These are phyloP conservation scores for Ophiocordyceps australis DNA, from an alignment of 2,329 filamentous ascomycete species.

Conservation along the genomic window DNA sequence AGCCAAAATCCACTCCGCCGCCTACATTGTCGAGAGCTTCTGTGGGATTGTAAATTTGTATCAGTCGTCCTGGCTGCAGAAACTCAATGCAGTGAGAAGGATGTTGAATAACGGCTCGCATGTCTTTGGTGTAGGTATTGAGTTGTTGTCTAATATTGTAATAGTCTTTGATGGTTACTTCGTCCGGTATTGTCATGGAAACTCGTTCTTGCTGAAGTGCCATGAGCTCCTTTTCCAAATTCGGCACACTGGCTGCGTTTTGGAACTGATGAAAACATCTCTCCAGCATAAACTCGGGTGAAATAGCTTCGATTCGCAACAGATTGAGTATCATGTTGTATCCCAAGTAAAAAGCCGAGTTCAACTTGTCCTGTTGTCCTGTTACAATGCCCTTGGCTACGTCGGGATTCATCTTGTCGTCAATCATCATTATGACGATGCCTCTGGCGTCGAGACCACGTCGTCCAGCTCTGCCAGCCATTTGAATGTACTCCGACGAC, in stretches of 20 bases:
- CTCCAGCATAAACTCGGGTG: slow-evolving; percentile 97
- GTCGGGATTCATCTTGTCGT: slow-evolving; percentile 86
- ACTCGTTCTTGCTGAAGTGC: slow-evolving; percentile 60
- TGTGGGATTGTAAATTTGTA: slow-evolving; percentile 62
- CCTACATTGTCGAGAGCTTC: slow-evolving; percentile 20
- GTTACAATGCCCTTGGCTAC: slow-evolving; percentile 92
- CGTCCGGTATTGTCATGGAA: slow-evolving; percentile 63
- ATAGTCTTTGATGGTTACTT: slow-evolving; percentile 82
- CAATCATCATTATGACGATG: slow-evolving; percentile 99
- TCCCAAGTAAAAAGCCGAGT: slow-evolving; percentile 91
- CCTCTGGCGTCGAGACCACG: slow-evolving; percentile 93
- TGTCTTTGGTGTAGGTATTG: slow-evolving; percentile 68
- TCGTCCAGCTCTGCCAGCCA: slow-evolving; percentile 93
- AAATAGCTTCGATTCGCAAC: slow-evolving; percentile 96
- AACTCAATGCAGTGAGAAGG: slow-evolving; percentile 74
- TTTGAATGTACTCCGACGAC: slow-evolving; percentile 93
- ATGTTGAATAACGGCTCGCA: slow-evolving; percentile 81
- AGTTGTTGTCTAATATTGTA: slow-evolving; percentile 79
- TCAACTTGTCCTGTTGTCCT: slow-evolving; percentile 89
- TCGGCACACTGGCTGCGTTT: slow-evolving; percentile 73
- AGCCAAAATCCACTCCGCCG: slow-evolving; percentile 56
- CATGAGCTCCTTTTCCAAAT: slow-evolving; percentile 66
- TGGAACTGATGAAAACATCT: slow-evolving; percentile 97
- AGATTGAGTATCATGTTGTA: slow-evolving; percentile 99
- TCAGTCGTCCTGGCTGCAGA: slow-evolving; percentile 70